phyloP scores from a whole-genome alignment of 805 yeast species.

The Candida taoyuanica region DNA sequence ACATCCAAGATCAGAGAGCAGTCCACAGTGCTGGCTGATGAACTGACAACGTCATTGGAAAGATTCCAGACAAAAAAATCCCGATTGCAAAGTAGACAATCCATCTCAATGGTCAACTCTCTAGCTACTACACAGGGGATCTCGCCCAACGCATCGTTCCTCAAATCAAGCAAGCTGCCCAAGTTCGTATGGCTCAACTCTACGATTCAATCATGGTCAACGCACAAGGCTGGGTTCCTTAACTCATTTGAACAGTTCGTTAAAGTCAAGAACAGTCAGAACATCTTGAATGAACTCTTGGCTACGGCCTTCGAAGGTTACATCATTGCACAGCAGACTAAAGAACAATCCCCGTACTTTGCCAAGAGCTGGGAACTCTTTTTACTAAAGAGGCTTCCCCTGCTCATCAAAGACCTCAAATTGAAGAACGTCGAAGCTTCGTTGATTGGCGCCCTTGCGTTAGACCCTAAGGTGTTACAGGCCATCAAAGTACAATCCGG shows the following conservation, averaged over 20 bases:
- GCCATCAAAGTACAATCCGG: constrained; percentile 20
- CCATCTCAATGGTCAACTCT: no score
- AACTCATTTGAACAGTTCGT: constrained; percentile 31
- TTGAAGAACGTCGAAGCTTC: constrained; percentile 27
- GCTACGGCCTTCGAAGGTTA: constrained; percentile 42
- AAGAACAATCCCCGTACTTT: constrained; percentile 30
- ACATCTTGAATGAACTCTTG: constrained; percentile 36
- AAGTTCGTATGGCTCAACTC: constrained; percentile 34
- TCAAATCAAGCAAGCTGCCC: constrained; percentile 23
- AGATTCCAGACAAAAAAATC: constrained; percentile 16
- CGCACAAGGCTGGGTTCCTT: constrained; percentile 29
- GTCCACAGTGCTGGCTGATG: constrained; percentile 11
- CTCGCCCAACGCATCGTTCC: constrained; percentile 17
- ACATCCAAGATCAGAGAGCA: constrained; percentile 5
- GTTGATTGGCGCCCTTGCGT: constrained; percentile 26
- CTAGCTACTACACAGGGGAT: constrained; percentile 1
- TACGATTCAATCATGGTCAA: constrained; percentile 33
- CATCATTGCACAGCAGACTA: constrained; percentile 32
- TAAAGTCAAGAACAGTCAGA: constrained; percentile 25
- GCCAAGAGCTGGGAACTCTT: constrained; percentile 42
- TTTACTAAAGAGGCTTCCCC: constrained; percentile 42
- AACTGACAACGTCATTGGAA: constrained; percentile 9
- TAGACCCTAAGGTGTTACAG: constrained; percentile 32
- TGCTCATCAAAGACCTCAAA: constrained; percentile 34
- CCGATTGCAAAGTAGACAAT: constrained; percentile 7